A percentile compares a stretch with the other conserved stretches of the same genome.
phyloP scores from a whole-genome alignment of 2,329 filamentous ascomycete genomes.

The Neofusicoccum umdonicola region DNA sequence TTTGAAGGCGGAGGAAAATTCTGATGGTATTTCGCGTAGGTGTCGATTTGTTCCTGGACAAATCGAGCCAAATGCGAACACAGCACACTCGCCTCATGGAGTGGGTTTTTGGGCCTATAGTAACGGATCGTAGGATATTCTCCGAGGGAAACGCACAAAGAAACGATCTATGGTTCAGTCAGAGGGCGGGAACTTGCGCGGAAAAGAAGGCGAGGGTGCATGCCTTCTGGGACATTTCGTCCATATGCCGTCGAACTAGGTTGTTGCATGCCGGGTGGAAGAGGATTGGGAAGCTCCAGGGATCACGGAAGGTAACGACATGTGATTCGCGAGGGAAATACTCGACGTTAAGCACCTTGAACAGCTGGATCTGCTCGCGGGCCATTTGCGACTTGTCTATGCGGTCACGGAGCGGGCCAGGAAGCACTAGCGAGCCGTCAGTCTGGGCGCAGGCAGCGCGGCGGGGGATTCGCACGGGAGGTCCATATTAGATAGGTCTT shows the following conservation, averaged over 20 bases:
- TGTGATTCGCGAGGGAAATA: slow-evolving; percentile 90
- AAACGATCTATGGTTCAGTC: slow-evolving; percentile 62
- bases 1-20: slow-evolving; percentile 79
- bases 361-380: slow-evolving; percentile 73
- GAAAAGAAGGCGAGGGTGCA: not conserved
- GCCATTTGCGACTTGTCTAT: slow-evolving; percentile 70
- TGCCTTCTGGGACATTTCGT: slow-evolving; percentile 84
- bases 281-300: slow-evolving; percentile 90
- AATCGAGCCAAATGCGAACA: slow-evolving; percentile 87
- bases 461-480: slow-evolving; percentile 46
- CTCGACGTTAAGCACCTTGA: slow-evolving; percentile 80
- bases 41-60: slow-evolving; percentile 86
- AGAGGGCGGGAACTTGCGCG: not conserved
- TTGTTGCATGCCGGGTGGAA: slow-evolving; percentile 89
- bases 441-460: not conserved
- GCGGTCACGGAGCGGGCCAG: slow-evolving; percentile 67
- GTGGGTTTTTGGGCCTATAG: slow-evolving; percentile 71
- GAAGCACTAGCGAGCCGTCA: slow-evolving; percentile 54
- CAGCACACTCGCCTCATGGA: slow-evolving; percentile 84
- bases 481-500: slow-evolving; percentile 85
- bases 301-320: slow-evolving; percentile 86
- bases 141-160: slow-evolving; percentile 85
- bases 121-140: slow-evolving; percentile 94
- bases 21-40: slow-evolving; percentile 78
- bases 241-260: slow-evolving; percentile 78